phyloP scores from a whole-genome alignment of 805 yeast species.

The Tetrapisispora arboricola region DNA sequence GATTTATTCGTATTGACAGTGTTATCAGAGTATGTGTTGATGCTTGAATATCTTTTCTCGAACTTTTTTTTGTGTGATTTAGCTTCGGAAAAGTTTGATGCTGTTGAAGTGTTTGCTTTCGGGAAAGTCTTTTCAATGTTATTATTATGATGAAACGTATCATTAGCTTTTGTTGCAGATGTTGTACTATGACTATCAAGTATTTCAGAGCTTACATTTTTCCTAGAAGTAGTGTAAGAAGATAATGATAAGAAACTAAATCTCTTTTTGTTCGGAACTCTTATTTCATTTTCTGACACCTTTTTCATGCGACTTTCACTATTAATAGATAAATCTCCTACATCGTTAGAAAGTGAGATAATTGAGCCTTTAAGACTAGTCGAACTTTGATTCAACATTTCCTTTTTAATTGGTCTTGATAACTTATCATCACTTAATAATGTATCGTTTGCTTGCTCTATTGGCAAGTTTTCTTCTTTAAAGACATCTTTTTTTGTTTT shows the following conservation, averaged over 20 bases:
- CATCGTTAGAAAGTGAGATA: neutral
- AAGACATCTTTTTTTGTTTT: conserved; percentile 9
- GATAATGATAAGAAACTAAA: conserved; percentile 35
- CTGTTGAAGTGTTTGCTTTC: neutral
- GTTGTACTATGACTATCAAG: neutral
- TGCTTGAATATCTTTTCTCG: neutral
- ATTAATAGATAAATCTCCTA: neutral
- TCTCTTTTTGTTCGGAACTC: conserved; percentile 23
- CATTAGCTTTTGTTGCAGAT: neutral
- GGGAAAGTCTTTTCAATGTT: neutral
- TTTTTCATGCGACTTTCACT: conserved; percentile 9
- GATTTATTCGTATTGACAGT: neutral
- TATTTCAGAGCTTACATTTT: conserved; percentile 9
- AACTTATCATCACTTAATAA: neutral
- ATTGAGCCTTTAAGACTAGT: neutral
- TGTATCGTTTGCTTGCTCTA: neutral
- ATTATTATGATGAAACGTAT: neutral
- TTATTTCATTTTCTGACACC: conserved; percentile 3
- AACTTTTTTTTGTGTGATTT: neutral
- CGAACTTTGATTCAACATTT: neutral
- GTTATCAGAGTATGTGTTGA: neutral
- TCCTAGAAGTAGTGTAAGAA: conserved; percentile 14
- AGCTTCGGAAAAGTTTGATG: neutral
- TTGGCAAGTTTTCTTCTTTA: conserved; percentile 1
- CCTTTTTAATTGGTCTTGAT: no score